Conservation (phyloP, 2,329 filamentous ascomycete genomes). For the Fusarium hainanense region DNA sequence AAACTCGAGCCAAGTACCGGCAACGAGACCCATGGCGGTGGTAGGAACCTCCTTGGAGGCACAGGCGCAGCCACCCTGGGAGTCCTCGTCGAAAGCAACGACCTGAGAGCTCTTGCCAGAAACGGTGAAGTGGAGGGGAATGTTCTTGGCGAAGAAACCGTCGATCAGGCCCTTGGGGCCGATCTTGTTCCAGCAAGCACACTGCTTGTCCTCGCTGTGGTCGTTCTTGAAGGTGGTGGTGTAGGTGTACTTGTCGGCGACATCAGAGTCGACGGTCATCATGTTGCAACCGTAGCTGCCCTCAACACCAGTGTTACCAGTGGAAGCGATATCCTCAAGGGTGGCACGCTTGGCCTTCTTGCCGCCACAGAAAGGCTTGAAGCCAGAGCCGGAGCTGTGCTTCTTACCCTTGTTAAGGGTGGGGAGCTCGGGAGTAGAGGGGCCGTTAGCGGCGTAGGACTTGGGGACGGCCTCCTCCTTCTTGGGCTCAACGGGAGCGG, state of each 20-base stretch:
- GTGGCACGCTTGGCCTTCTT: conserved; percentile 59
- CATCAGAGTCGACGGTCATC: conserved; percentile 54
- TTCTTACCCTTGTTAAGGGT: conserved; percentile 15
- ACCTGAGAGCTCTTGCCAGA: conserved; percentile 51
- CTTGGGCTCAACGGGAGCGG: not conserved
- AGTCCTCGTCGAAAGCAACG: conserved; percentile 59
- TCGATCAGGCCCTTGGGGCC: conserved; percentile 57
- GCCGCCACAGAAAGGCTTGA: conserved; percentile 52
- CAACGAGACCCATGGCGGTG: conserved; percentile 56
- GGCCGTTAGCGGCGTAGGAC: not conserved
- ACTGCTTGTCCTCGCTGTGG: conserved; percentile 50
- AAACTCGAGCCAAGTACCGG: conserved; percentile 62
- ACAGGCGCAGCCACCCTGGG: conserved; percentile 62
- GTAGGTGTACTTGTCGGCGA: conserved; percentile 58
- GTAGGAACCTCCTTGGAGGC: conserved; percentile 47
- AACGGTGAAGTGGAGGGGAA: conserved; percentile 57
- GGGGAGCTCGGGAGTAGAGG: not conserved
- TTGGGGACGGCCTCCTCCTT: conserved; percentile 14
- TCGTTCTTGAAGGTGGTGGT: conserved; percentile 55
- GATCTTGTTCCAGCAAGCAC: conserved; percentile 65
- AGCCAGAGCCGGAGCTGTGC: conserved; percentile 35
- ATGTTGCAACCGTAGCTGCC: conserved; percentile 65
- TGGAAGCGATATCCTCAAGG: conserved; percentile 57
- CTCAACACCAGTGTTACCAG: conserved; percentile 58
- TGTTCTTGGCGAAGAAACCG: conserved; percentile 60